Evolutionary conservation across 441 rosid genomes (phyloP), one percentile per base, ranked within the genome.

Genomic region (Raphanus hybrid): DNA sequence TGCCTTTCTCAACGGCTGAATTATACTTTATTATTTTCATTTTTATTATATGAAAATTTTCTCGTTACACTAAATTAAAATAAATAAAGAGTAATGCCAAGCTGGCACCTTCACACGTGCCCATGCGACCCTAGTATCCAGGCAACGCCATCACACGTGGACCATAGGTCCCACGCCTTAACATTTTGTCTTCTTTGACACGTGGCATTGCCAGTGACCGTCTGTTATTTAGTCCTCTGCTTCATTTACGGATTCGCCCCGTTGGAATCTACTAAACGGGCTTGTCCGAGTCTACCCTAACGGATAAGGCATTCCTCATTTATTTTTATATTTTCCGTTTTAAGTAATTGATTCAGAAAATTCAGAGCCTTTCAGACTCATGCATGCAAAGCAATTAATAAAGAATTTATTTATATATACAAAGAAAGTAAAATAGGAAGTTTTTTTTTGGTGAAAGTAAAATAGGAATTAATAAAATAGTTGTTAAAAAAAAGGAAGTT

Each of bases 101-200:
- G 75, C 69, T 79, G 79, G 79, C 82, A 69, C 15, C 55, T 23
- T 45, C 72, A 74, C 79, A 79, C 82, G 82, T 79, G 82, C 82
- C 82, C 79, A 75, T 65, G 79, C 68, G 79, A 75, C 78, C 60
- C 82, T 69, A 75, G 75, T 65, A 69, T 69, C 73, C 68, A 72
- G 75, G 78, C 82, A 79, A 73, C 34, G 64, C 50, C 23, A 12
- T 75, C 82, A 79, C 79, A 75, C 82, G 82, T 79, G 79, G 79
- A 79, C 16, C 16, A 58, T 0, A 14, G 41, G 82, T 63, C 75
- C 78, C 72, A 65, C 66, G 35, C 1, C 18, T 67, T 10, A 3
- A 23, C 6, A 10, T 73, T 74, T 78, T 79, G 78, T 79, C 71
- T 32, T 55, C 9, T 18, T 41, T 9, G 1, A 29, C 75, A 79